Evolutionary conservation across 2,329 filamentous ascomycete genomes (phyloP), one percentile per base, ranked within the genome.

Genomic region (Cladophialophora yegresii): DNA sequence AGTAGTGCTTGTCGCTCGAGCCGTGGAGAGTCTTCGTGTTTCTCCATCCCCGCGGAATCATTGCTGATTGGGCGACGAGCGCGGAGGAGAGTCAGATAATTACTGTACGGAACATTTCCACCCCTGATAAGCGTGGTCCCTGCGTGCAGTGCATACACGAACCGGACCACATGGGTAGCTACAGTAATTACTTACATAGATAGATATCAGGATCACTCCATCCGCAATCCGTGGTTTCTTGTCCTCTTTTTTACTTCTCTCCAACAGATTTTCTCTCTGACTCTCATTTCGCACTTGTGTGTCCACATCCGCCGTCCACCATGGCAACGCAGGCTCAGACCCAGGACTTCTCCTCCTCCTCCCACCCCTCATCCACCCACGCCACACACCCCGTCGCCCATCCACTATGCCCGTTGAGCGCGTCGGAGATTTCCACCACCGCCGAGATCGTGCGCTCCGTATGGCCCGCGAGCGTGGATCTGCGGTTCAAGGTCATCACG

Each of bases 401-500:
- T 64, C 73, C 73, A 30, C 63, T 75, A 40, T 70, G 68, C 54
- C 72, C 73, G 7, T 65, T 75, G 61, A 69, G 71, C 5, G 63
- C 69, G n/a, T 56, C 66, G 23, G 73, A 75, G 66, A 74, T 75
- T 51, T 65, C 62, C 54, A 69, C 63, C 47, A 67, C 72, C 36
- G 70, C 70, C 22, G 64, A 72, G 28, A 62, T 73, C 30, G 53
- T 75, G 49, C 65, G 66, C 36, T 65, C 63, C 9, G 61, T 71
- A n/a, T 75, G 72, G 67, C 73, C 72, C 16, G 57, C 68, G 10
- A 68, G 69, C 36, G 69, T 70, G n/a, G 66, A 73, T 55, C 63
- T 81, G 32, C 76, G 79, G 5, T 87, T 86, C 81, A 91, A 91
- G 77, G 84, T 83, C 69, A 83, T 91, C 57, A 89, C 85, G 23